Evolutionary conservation across 2,329 filamentous ascomycete genomes (phyloP).

Genomic region (Mycosphaerella sp.): DNA sequence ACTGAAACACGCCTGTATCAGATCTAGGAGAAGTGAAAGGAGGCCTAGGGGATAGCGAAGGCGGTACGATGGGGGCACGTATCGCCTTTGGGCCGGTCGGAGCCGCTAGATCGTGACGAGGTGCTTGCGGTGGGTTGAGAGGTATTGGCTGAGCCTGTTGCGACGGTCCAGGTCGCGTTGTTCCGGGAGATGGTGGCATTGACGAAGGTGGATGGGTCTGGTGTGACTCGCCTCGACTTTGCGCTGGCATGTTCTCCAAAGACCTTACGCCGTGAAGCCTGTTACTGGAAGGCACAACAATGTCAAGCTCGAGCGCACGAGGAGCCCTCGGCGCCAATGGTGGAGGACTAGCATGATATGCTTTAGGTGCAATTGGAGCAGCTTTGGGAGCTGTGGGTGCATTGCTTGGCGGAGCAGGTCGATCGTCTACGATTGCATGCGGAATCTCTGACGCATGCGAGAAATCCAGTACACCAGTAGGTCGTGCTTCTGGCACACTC

Average conservation of each 20-base stretch:
- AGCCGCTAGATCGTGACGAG: conserved; percentile 26
- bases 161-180: conserved; percentile 19
- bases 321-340: conserved; percentile 32
- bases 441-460: conserved; percentile 3
- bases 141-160: conserved; percentile 24
- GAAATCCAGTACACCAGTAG: conserved; percentile 1
- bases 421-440: conserved; percentile 14
- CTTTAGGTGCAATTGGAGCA: conserved; percentile 37
- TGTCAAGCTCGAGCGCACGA: conserved; percentile 28
- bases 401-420: conserved; percentile 20
- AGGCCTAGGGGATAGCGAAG: conserved; percentile 26
- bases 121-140: conserved; percentile 19
- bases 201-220: conserved; percentile 9
- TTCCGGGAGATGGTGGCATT: conserved; percentile 22
- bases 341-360: conserved; percentile 26
- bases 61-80: conserved; percentile 22
- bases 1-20: conserved; percentile 20
- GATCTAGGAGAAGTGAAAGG: conserved; percentile 26
- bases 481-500: conserved; percentile 1
- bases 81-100: conserved; percentile 32
- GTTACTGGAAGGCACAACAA: conserved; percentile 19
- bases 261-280: conserved; percentile 30
- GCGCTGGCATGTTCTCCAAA: conserved; percentile 25
- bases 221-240: conserved; percentile 4
- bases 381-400: conserved; percentile 36